Base-by-base conservation (phyloP, 2,329 filamentous ascomycete genomes). In the Neonectria magnoliae region DNA sequence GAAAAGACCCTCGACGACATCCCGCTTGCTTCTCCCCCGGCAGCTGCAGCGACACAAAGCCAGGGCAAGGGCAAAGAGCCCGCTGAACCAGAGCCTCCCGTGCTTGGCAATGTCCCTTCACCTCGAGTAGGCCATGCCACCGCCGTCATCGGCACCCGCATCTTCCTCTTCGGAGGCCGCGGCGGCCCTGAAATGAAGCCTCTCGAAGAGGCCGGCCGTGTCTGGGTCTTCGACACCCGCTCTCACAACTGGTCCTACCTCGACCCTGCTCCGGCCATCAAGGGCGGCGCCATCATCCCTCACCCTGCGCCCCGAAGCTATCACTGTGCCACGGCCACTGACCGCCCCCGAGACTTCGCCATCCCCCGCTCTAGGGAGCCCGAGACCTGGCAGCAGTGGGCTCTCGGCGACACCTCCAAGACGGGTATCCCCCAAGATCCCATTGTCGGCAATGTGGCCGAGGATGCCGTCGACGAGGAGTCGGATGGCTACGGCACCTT, bases 81-180 rank as follows among this genome's bases (percentile, higher is more conserved):
- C 5, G 77, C 75, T 33, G 66, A 66, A 2, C 73, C 71, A 10
- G 68, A 75, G 25, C 68, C 18, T 53, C 71, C 70, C 6, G 69
- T 67, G 8, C 71, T 82, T 1, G 80, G 78, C 29, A 76, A 84
- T 33, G 83, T 91, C 1, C 93, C 93, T 0, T 78, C 83, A 1
- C 84, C 92, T 2, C 88, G 93, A 20, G 88, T 94, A 2, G 93
- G 93, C 20, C 88, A 93, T 69, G 90, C 93, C 36, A 88, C 90
- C 0, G 87, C 90, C 13, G 85, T 88, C 1, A 86, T 96, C 62
- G 85, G 89, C 62, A 85, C 86, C 48, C 89, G 88, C 22, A 89
- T 97, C 72, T 95, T 95, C 79, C 68, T 97, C 45, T 97, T 94
- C 78, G 93, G 93, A 52, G 93, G 94, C 10, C 89, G 92, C 48